Evolutionary conservation across 345 rosid species (phyloP).

Genomic region (Salix purpurea): DNA sequence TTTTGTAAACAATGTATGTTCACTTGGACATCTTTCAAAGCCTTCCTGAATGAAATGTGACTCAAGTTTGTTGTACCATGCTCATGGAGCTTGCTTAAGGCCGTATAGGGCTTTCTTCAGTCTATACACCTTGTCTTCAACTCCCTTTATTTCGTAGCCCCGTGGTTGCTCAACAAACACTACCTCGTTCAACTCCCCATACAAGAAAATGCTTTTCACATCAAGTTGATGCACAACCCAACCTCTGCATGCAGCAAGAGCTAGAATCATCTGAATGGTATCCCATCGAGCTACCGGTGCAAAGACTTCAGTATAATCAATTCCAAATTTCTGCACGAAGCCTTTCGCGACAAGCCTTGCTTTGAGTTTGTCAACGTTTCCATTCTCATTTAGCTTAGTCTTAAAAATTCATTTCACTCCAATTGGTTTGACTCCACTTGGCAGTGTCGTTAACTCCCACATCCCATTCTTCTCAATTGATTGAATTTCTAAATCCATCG

Average conservation of each 20-base stretch:
- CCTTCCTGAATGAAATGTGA: not conserved
- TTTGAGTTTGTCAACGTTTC: not conserved
- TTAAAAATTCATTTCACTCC: not conserved
- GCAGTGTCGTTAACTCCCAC: not conserved
- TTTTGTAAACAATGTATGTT: not conserved
- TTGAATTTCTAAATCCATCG: not conserved
- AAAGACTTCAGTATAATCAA: not conserved
- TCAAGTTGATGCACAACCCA: not conserved
- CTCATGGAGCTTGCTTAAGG: not conserved
- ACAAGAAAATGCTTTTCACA: not conserved
- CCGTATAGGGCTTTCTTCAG: not conserved
- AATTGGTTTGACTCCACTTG: not conserved
- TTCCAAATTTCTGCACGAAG: not conserved
- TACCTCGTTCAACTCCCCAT: not conserved
- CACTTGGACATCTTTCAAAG: not conserved
- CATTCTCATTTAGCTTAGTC: not conserved
- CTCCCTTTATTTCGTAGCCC: not conserved
- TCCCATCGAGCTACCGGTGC: not conserved
- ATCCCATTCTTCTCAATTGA: not conserved
- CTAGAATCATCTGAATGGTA: not conserved
- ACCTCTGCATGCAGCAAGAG: not conserved
- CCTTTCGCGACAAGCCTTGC: not conserved
- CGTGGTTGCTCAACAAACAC: not conserved
- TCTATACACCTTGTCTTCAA: not conserved
- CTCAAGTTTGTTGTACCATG: not conserved